Percentiles rank a stretch among this genome's conserved stretches.
Evolutionary conservation across 2,329 filamentous ascomycete genomes (phyloP).

Genomic region (Penicillium sp.): DNA sequence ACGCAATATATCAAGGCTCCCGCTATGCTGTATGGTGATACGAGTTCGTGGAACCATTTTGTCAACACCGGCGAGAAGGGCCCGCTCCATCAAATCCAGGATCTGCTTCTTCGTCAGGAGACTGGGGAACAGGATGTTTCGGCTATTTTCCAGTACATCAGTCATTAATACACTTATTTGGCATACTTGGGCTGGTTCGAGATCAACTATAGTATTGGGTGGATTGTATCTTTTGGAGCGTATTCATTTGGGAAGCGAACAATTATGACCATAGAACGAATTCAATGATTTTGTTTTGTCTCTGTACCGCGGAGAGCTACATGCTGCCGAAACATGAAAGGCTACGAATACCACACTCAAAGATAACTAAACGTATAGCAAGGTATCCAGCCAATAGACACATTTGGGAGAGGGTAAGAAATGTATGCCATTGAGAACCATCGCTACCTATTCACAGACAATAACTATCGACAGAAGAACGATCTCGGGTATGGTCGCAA

Average conservation of each 20-base stretch:
- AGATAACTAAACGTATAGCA: not conserved
- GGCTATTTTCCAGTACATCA: slow-evolving; percentile 98
- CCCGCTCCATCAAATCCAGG: slow-evolving; percentile 78
- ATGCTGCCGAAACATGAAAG: not conserved
- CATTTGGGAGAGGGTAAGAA: not conserved
- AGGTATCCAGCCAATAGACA: not conserved
- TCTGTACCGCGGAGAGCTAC: not conserved
- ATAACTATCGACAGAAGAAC: not conserved
- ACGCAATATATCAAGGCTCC: slow-evolving; percentile 84
- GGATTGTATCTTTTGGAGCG: not conserved
- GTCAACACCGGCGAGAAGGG: slow-evolving; percentile 67
- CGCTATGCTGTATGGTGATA: slow-evolving; percentile 95
- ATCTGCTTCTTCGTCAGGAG: slow-evolving; percentile 86
- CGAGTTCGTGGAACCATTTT: slow-evolving; percentile 99
- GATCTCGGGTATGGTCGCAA: slow-evolving; percentile 16
- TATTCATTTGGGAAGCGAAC: not conserved
- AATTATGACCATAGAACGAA: slow-evolving; percentile 1
- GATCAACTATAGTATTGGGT: not conserved
- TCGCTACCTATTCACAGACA: not conserved
- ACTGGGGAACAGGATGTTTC: slow-evolving; percentile 75
- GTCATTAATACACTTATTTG: slow-evolving; percentile 56
- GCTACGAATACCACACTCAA: not conserved
- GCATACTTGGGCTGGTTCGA: not conserved
- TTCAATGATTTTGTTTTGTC: not conserved
- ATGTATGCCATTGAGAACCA: not conserved